A percentile compares a stretch with the other conserved stretches of the same genome.
Conservation (phyloP, 1,284 basidiomycete genomes). For the Volvariella surrecta region DNA sequence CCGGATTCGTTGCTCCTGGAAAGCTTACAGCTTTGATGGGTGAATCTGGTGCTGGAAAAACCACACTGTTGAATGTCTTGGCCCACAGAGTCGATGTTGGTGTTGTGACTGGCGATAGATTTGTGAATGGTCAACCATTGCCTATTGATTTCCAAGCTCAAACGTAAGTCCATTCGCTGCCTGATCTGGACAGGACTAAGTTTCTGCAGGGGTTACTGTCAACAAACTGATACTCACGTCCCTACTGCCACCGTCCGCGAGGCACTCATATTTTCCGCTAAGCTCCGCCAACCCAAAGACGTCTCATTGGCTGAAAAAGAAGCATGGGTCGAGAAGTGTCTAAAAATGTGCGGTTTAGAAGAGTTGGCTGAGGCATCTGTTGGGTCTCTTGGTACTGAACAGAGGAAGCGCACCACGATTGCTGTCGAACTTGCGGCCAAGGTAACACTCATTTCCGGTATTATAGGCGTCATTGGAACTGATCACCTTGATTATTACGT, state of each 20-base stretch:
- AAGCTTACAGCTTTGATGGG: slow-evolving; percentile 75
- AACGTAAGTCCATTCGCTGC: slow-evolving; percentile 20
- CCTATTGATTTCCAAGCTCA: slow-evolving; percentile 71
- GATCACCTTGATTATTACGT: slow-evolving; percentile 15
- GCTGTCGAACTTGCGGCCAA: slow-evolving; percentile 77
- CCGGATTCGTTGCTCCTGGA: too few species aligned
- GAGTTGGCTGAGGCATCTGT: slow-evolving; percentile 68
- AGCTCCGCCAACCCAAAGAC: slow-evolving; percentile 67
- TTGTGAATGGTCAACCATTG: slow-evolving; percentile 69
- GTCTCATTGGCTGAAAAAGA: slow-evolving; percentile 70
- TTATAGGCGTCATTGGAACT: slow-evolving; percentile 20
- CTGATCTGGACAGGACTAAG: too few species aligned
- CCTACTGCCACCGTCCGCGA: too few species aligned
- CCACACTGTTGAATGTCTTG: slow-evolving; percentile 77
- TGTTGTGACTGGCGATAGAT: slow-evolving; percentile 69
- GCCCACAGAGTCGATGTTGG: slow-evolving; percentile 77
- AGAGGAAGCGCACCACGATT: slow-evolving; percentile 75
- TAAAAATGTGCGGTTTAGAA: slow-evolving; percentile 75
- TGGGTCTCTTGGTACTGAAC: slow-evolving; percentile 68
- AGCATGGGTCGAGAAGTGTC: slow-evolving; percentile 75
- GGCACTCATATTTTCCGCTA: slow-evolving; percentile 83
- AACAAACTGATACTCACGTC: slow-evolving; percentile 80
- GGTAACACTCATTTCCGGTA: too few species aligned
- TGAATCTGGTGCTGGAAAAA: slow-evolving; percentile 77
- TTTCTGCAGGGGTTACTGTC: slow-evolving; percentile 51